These are phyloP conservation scores for Corylus avellana DNA, from an alignment of 306 rosid genomes.

Conservation along the genomic window DNA sequence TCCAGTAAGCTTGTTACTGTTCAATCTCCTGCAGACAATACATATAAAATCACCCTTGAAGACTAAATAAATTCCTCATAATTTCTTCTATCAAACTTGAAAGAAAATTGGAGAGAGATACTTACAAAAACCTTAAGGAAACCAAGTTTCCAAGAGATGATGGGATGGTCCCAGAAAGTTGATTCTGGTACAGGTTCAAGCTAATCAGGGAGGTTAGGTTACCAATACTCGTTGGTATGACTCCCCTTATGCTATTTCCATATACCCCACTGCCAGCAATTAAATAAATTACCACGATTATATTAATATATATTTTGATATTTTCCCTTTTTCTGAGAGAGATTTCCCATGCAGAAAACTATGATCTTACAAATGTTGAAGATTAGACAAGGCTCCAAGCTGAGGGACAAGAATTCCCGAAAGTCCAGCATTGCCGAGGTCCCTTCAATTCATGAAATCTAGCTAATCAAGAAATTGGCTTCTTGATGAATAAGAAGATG, in stretches of 20 bases:
- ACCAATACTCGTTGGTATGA: constrained; percentile 32
- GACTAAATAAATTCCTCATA: too few species aligned
- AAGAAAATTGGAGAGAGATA: not conserved
- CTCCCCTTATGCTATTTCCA: constrained; percentile 26
- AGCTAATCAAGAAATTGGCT: not conserved
- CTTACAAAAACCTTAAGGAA: constrained; percentile 33
- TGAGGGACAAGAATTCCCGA: constrained; percentile 29
- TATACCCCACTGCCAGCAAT: constrained; percentile 12
- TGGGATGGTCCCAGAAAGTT: constrained; percentile 22
- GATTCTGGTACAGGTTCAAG: constrained; percentile 21
- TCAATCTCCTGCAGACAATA: constrained; percentile 22
- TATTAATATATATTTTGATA: too few species aligned
- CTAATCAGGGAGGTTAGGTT: constrained; percentile 7
- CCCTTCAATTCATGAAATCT: constrained; percentile 17
- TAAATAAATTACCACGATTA: not conserved
- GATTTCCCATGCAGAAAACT: too few species aligned
- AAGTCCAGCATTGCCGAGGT: constrained; percentile 27
- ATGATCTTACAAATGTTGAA: constrained; percentile 30
- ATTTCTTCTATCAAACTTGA: too few species aligned
- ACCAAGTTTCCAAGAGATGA: constrained; percentile 24
- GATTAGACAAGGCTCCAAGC: constrained; percentile 32
- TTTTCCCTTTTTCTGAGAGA: too few species aligned
- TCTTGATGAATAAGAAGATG: not conserved
- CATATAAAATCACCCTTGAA: not conserved
- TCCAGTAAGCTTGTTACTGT: constrained; percentile 27